A percentile compares a stretch with the other conserved stretches of the same genome.
phyloP scores from a whole-genome alignment of 345 rosid species.

The Sonneratia alba region DNA sequence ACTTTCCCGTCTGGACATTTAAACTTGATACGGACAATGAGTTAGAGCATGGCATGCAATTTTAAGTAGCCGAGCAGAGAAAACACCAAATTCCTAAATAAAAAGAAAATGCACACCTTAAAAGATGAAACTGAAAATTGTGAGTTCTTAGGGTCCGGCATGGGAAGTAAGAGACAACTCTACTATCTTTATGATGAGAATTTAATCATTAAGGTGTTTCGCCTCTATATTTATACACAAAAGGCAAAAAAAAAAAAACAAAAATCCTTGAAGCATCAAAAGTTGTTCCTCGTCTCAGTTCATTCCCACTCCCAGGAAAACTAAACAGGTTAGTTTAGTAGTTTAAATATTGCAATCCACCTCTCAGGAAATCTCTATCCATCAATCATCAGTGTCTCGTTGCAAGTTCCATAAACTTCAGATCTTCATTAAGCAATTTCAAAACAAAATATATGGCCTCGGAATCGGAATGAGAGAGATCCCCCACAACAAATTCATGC shows the following conservation, averaged over 20 bases:
- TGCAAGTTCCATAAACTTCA: not conserved
- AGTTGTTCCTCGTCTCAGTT: not conserved
- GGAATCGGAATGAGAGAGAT: slow-evolving; percentile 21
- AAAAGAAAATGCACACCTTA: no score
- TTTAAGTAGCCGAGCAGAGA: no score
- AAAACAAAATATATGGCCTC: slow-evolving; percentile 8
- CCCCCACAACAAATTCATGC: slow-evolving; percentile 29
- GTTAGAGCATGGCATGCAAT: no score
- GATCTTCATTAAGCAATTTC: not conserved
- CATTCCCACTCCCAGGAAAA: not conserved
- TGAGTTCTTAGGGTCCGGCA: not conserved
- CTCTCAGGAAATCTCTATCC: not conserved
- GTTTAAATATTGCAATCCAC: not conserved
- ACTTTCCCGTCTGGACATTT: no score
- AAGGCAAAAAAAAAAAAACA: no score
- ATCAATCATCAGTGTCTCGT: not conserved
- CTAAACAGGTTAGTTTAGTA: not conserved
- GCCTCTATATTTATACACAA: not conserved
- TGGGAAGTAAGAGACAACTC: not conserved
- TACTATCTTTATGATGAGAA: not conserved
- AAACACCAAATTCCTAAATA: no score
- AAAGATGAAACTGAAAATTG: not conserved
- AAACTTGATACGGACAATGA: no score
- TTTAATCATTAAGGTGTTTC: not conserved
- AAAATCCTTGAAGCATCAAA: not conserved